These are phyloP conservation scores for Cercophora samala DNA, from an alignment of 495 filamentous ascomycete genomes.

Conservation along the genomic window DNA sequence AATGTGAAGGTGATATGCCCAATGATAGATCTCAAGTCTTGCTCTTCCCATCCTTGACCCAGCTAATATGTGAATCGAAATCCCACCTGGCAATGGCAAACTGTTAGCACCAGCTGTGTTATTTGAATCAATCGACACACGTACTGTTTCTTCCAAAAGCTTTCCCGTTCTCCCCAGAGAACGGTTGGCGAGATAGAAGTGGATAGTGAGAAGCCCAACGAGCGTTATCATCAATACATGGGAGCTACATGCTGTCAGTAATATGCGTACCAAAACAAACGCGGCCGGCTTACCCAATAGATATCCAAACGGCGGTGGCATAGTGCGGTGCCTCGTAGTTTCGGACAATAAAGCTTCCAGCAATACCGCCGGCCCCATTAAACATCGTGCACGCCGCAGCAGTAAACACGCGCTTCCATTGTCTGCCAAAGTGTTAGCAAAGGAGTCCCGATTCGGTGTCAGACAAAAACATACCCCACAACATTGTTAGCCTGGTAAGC, in stretches of 20 bases:
- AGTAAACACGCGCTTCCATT: slow-evolving; percentile 75
- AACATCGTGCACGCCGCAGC: slow-evolving; percentile 65
- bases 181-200: slow-evolving; percentile 61
- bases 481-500: slow-evolving; percentile 72
- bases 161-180: slow-evolving; percentile 5
- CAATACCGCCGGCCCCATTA: slow-evolving; percentile 73
- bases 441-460: slow-evolving; percentile 15
- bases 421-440: slow-evolving; percentile 33
- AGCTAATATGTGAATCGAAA: slow-evolving; percentile 28
- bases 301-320: slow-evolving; percentile 68
- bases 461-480: slow-evolving; percentile 37
- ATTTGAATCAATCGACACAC: background rate
- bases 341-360: slow-evolving; percentile 70
- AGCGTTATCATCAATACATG: slow-evolving; percentile 65
- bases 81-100: slow-evolving; percentile 18
- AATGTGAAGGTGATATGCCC: background rate
- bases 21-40: background rate
- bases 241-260: slow-evolving; percentile 26
- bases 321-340: slow-evolving; percentile 66
- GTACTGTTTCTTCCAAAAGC: slow-evolving; percentile 26
- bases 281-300: slow-evolving; percentile 50
- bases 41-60: no score
- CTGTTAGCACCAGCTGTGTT: background rate
- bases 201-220: slow-evolving; percentile 56
- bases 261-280: background rate